phyloP scores from a whole-genome alignment of 1,284 basidiomycete species.

The Leccinum insolens region DNA sequence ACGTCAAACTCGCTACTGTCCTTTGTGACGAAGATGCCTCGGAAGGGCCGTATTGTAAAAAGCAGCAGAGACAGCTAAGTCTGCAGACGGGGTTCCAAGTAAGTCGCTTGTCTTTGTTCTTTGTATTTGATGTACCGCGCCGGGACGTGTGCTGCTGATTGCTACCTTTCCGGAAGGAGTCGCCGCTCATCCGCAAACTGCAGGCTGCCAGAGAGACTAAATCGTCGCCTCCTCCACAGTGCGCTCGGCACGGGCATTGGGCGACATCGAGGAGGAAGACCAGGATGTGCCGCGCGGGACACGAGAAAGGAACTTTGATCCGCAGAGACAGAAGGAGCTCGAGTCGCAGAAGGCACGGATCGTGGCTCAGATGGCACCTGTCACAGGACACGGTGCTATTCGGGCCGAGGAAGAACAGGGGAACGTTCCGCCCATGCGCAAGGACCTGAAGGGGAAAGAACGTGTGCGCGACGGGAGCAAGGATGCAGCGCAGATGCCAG shows the following conservation, averaged over 20 bases:
- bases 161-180: slow-evolving; percentile 42
- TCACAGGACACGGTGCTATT: slow-evolving; percentile 37
- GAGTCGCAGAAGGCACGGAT: slow-evolving; percentile 88
- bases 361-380: slow-evolving; percentile 87
- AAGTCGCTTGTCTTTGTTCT: no score
- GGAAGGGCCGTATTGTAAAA: no score
- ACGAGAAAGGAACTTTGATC: slow-evolving; percentile 49
- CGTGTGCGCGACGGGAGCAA: slow-evolving; percentile 36
- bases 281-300: slow-evolving; percentile 35
- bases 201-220: slow-evolving; percentile 45
- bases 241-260: slow-evolving; percentile 42
- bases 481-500: slow-evolving; percentile 9
- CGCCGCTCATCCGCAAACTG: slow-evolving; percentile 59
- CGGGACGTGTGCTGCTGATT: slow-evolving; percentile 34
- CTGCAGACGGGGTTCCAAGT: no score
- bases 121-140: background rate
- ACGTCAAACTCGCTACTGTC: no score
- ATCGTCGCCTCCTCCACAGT: slow-evolving; percentile 40
- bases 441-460: slow-evolving; percentile 35
- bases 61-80: no score
- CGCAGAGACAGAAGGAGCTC: slow-evolving; percentile 68
- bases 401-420: slow-evolving; percentile 44
- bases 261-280: slow-evolving; percentile 56
- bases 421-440: slow-evolving; percentile 43
- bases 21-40: no score